phyloP scores from a whole-genome alignment of 2,329 filamentous ascomycete species.

The Phyllosticta citriasiana region DNA sequence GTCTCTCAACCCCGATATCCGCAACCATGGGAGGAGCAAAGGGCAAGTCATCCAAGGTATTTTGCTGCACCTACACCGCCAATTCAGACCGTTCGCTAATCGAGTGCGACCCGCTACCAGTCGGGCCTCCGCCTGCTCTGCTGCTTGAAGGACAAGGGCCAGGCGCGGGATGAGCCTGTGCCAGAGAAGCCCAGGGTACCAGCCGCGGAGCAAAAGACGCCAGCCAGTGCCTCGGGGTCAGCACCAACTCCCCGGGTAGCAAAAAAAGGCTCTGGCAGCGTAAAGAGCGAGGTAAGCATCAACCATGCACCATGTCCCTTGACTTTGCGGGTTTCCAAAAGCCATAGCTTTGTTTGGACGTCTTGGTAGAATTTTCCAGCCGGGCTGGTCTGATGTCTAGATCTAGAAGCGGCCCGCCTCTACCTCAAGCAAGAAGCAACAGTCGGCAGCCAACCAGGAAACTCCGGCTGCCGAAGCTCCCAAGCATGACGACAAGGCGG shows the following conservation, averaged over 20 bases:
- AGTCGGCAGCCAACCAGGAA: neutral
- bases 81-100: neutral
- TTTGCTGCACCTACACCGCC: neutral
- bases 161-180: neutral
- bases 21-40: neutral
- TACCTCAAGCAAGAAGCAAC: neutral
- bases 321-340: neutral
- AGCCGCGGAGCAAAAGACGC: neutral
- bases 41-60: neutral
- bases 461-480: neutral
- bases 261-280: neutral
- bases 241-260: neutral
- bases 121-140: neutral
- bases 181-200: neutral
- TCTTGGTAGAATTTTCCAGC: neutral
- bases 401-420: neutral
- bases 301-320: neutral
- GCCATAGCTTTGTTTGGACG: neutral
- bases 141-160: neutral
- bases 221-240: neutral
- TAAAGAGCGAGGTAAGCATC: neutral
- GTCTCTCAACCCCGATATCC: neutral
- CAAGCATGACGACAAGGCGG: neutral
- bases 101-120: neutral
- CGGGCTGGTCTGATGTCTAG: neutral